Evolutionary conservation across 164 flowering plant genomes (phyloP).

Genomic region (Aristolochia contorta): DNA sequence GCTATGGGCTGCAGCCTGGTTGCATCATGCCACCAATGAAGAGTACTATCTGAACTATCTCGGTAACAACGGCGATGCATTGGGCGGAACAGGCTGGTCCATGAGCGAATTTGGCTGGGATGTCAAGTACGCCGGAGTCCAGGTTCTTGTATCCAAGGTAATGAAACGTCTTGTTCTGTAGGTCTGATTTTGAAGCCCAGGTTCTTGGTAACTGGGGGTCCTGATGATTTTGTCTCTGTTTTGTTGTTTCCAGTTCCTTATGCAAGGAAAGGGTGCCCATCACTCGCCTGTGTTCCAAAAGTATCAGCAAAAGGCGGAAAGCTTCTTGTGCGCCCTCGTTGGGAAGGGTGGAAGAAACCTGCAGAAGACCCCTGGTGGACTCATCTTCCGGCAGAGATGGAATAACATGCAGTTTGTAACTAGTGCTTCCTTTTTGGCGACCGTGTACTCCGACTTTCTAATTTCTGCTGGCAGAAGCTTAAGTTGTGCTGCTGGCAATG

Average conservation of each 20-base stretch:
- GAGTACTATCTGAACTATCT: conserved; percentile 60
- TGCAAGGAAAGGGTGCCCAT: conserved; percentile 69
- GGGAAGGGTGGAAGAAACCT: conserved; percentile 64
- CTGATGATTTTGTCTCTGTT: background rate
- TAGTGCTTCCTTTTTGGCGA: conserved; percentile 63
- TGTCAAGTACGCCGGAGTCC: conserved; percentile 89
- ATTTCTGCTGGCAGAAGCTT: conserved; percentile 41
- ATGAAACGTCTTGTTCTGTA: background rate
- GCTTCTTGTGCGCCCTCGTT: conserved; percentile 74
- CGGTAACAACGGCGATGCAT: conserved; percentile 53
- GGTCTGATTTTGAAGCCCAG: background rate
- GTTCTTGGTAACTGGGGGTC: background rate
- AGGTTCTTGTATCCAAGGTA: conserved; percentile 87
- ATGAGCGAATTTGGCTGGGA: conserved; percentile 97
- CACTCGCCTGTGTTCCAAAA: conserved; percentile 40
- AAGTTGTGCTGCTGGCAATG: conserved; percentile 45
- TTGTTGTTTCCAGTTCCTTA: conserved; percentile 42
- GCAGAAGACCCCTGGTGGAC: conserved; percentile 86
- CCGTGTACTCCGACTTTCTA: conserved; percentile 82
- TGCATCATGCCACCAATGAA: conserved; percentile 65
- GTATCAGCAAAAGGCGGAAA: conserved; percentile 73
- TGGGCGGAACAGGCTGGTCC: conserved; percentile 96
- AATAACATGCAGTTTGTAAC: conserved; percentile 95
- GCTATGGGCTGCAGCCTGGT: conserved; percentile 92
- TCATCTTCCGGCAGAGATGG: conserved; percentile 81